Evolutionary conservation across 116 monocot species (phyloP).

Genomic region (Papilionanthe hybrid): DNA sequence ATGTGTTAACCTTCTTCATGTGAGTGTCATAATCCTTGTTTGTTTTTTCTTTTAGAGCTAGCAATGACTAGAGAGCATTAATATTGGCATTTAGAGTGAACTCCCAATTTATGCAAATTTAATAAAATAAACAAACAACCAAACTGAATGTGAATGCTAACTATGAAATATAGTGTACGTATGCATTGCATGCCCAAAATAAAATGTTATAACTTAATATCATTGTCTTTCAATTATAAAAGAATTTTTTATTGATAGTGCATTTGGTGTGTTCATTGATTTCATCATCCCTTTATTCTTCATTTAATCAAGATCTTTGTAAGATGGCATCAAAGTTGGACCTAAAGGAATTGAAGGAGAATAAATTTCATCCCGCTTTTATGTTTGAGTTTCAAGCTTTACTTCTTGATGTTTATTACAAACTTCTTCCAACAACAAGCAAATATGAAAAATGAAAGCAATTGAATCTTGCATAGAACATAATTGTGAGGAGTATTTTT

Average conservation of each 20-base stretch:
- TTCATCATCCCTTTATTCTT: constrained; percentile 4
- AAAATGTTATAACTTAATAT: background rate
- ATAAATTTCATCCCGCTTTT: constrained; percentile 14
- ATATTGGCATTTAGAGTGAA: background rate
- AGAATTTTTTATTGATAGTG: background rate
- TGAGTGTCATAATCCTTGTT: background rate
- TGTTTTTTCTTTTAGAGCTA: background rate
- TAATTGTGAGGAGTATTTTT: constrained; percentile 25
- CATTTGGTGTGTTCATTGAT: background rate
- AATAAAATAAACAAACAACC: background rate
- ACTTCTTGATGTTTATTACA: constrained; percentile 44
- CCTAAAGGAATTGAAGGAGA: constrained; percentile 18
- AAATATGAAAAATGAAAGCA: constrained; percentile 45
- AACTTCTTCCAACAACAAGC: constrained; percentile 31
- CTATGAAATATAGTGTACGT: background rate
- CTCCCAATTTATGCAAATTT: background rate
- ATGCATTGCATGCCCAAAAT: background rate
- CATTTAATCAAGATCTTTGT: constrained; percentile 29
- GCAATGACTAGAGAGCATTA: background rate
- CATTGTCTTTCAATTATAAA: background rate
- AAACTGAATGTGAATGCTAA: background rate
- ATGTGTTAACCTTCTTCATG: background rate
- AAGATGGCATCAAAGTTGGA: constrained; percentile 29
- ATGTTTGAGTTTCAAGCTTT: constrained; percentile 29
- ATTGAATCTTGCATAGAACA: constrained; percentile 31